phyloP scores from a whole-genome alignment of 192 early-diverging fungal species.

The Gaertneriomyces sp. region DNA sequence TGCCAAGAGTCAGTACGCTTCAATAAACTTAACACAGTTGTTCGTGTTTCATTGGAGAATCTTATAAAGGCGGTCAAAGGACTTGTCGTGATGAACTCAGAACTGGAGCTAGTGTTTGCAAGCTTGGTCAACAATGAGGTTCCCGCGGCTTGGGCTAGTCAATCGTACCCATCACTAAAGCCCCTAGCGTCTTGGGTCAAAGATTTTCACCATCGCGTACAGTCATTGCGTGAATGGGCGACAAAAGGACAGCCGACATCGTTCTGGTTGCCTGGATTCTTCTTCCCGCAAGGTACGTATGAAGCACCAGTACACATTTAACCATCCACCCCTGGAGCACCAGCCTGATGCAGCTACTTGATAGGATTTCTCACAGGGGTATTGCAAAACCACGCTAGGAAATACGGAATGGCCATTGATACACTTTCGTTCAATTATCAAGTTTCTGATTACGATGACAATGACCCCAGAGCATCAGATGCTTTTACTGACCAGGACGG shows the following conservation, averaged over 20 bases:
- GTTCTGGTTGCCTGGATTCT: conserved; percentile 65
- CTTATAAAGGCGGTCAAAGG: conserved; percentile 59
- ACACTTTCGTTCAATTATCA: conserved; percentile 48
- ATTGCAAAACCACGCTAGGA: conserved; percentile 58
- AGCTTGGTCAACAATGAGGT: conserved; percentile 61
- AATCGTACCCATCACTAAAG: conserved; percentile 58
- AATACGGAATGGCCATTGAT: conserved; percentile 60
- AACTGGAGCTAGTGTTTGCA: conserved; percentile 54
- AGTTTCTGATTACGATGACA: conserved; percentile 45
- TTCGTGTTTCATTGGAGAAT: conserved; percentile 41
- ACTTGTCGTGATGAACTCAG: conserved; percentile 58
- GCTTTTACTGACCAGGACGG: conserved; percentile 41
- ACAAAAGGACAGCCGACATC: conserved; percentile 49
- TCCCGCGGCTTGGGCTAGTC: conserved; percentile 46
- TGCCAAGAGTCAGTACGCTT: conserved; percentile 51
- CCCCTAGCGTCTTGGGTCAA: conserved; percentile 57
- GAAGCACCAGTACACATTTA: conserved; percentile 21
- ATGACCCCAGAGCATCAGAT: conserved; percentile 27
- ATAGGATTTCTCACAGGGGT: conserved; percentile 57
- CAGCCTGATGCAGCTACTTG: neutral
- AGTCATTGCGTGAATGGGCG: conserved; percentile 42
- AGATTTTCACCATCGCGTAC: conserved; percentile 48
- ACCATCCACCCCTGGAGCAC: neutral
- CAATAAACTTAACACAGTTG: conserved; percentile 50
- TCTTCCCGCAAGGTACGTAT: conserved; percentile 51